Evolutionary conservation across 1,284 basidiomycete genomes (phyloP), one percentile per base, ranked within the genome.

Genomic region (Wallemia mellicola): DNA sequence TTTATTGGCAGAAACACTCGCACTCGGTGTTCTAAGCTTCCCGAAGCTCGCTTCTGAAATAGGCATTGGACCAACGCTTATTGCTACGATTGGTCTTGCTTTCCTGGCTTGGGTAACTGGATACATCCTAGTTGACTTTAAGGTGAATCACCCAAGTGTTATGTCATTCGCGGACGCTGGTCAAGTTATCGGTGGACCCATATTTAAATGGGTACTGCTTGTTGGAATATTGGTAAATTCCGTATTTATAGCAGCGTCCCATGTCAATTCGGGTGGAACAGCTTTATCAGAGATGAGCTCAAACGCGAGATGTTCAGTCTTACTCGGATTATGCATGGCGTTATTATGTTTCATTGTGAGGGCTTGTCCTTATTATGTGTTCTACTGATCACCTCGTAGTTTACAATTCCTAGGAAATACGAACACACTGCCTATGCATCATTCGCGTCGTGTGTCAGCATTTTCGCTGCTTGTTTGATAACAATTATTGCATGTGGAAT

Each of bases 121-220:
- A 24, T 67, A 65, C 63, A 68, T 67, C 62, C 65, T 67, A 64
- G 65, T 68, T 58, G 66, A 68, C 61, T 69, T 69, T 65, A 69
- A 69, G 62, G 57, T 66, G 56, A 62, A 62, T 24, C 65, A 69
- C 62, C 66, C 66, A 64, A 67, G 68, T 64, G 66, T 67, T 54
- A 67, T 68, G 67, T 65, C 68, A 63, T 67, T 64, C 32, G 67
- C 65, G 59, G 68, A 69, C 60, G 68, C 66, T n/a, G 68, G 67
- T 28, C 64, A 62, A 30, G 17, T 30, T 57, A 63, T 69, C 32
- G 68, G 61, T 30, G 28, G 28, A 7, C 17, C 28, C 7, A 30
- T 48, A 11, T 48, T 48, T n/a, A 48, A 48, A n/a, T 48, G 38
- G 38, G 65, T 67, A 24, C 63, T 69, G 24, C 66, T 63, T n/a